phyloP scores from a whole-genome alignment of 352 stramenopile species.

The Poterioochromonas sp. region DNA sequence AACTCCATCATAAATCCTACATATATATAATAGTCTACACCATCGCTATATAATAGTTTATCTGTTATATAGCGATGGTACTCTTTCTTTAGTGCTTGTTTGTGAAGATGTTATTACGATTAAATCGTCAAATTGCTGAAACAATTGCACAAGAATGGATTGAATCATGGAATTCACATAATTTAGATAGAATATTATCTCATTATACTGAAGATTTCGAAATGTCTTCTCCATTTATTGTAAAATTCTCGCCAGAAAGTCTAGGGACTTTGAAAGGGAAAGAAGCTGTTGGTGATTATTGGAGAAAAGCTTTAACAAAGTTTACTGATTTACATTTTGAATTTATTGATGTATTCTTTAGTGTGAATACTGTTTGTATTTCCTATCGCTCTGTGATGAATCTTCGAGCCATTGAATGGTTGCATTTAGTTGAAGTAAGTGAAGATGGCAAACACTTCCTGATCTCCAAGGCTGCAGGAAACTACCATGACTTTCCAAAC shows the following conservation, averaged over 20 bases:
- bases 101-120: too few relatives aligned
- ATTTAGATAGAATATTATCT: background rate
- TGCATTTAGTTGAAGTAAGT: background rate
- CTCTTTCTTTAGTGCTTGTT: too few relatives aligned
- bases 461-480: background rate
- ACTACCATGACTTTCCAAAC: background rate
- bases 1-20: too few relatives aligned
- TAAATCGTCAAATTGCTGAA: too few relatives aligned
- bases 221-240: background rate
- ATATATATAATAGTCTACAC: too few relatives aligned
- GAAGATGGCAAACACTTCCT: background rate
- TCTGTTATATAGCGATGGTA: too few relatives aligned
- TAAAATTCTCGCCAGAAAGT: background rate
- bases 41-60: too few relatives aligned
- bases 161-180: background rate
- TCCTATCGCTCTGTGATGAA: background rate
- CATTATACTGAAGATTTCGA: background rate
- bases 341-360: background rate
- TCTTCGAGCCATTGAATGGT: background rate
- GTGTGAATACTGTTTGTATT: background rate
- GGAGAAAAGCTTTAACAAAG: background rate
- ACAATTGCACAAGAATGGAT: background rate
- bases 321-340: slow-evolving; percentile 2
- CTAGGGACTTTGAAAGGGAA: background rate
- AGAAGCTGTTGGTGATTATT: background rate